Evolutionary conservation across 2,329 filamentous ascomycete genomes (phyloP), one percentile per base, ranked within the genome.

Genomic region (Dactylellina haptotyla): DNA sequence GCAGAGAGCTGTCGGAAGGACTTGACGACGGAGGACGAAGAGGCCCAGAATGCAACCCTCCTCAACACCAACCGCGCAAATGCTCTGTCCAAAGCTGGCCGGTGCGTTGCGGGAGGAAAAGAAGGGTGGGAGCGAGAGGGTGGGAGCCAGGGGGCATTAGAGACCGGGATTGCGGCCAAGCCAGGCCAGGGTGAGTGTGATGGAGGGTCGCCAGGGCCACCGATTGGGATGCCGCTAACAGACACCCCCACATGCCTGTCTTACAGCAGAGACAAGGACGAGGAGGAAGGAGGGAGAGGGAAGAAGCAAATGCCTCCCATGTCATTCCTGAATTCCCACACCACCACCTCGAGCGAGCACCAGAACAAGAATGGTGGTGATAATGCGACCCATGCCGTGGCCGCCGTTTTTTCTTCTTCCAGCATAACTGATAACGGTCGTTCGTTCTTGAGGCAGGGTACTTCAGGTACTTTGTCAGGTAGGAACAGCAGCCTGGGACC

Each of bases 401-500:
- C n/a, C 34, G 37, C 39, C 48, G 61, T 63, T 73, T 65, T 73
- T 73, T 73, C 61, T 73, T 73, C 56, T 26, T 46, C 50, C 26
- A 53, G 59, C 56, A 46, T 56, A 54, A 66, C 69, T 73, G 69
- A 73, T 73, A 73, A 73, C 69, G 69, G 69, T 37, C 16, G 45
- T 62, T 66, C 51, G 61, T 50, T 56, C 48, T 57, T 46, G 57
- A 59, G 46, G 54, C n/a, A n/a, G n/a, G 64, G 46, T 67, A 48
- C 57, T 9, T 9, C n/a, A 16, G 41, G 43, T 59, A 45, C 56
- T 34, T n/a, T n/a, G n/a, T n/a, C n/a, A n/a, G n/a, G n/a, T n/a
- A 26, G 54, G 18, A 63, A n/a, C 30, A 43, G 26, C n/a, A 43
- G 32, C 58, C 26, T 63, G 58, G 18, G 16, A 8, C 12, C 39